Evolutionary conservation across 345 rosid genomes (phyloP), one percentile per base, ranked within the genome.

Genomic region (Adansonia digitata): DNA sequence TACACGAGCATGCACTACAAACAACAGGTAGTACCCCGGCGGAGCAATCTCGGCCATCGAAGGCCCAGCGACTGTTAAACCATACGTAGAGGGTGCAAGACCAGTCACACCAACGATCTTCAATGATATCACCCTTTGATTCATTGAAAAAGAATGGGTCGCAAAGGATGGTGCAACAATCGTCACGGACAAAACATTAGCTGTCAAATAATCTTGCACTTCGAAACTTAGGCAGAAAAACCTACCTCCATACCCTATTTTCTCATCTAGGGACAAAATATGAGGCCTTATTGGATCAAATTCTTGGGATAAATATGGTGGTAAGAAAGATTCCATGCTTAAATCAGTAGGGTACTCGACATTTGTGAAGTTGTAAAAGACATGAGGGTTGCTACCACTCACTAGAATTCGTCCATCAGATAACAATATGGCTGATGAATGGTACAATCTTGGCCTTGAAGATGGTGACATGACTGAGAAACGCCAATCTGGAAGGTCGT

Each of bases 341-440:
- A 94, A 39, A 48, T 94, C 97, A 0, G 97, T 94, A 4, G 97
- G 97, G 77, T 78, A 94, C 8, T 82, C 61, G 4, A 88, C 92
- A 45, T 83, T 57, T 13, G 88, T 72, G 77, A 94, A 92, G 85
- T 84, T 87, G 82, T 94, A 94, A 37, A 34, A 78, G 6, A 73
- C 2, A 39, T 92, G 97, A 1, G 97, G 97, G 55, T 94, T 94
- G 81, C 93, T 89, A 1, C 98, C 98, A 0, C 97, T 94, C 0
- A 91, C 87, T 6, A 92, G n/a, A 39, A 89, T 74, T 1, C 98
- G 87, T 5, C 97, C 95, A 2, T 91, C 97, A 0, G 89, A 68
- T 31, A 92, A 39, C 3, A 94, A 43, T 35, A 88, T 79, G 2
- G 97, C 90, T 0, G 97, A 61, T 3, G 97, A 94, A 78, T 92